Base-by-base conservation (phyloP, 2,329 filamentous ascomycete species). In the Beauveria caledonica region DNA sequence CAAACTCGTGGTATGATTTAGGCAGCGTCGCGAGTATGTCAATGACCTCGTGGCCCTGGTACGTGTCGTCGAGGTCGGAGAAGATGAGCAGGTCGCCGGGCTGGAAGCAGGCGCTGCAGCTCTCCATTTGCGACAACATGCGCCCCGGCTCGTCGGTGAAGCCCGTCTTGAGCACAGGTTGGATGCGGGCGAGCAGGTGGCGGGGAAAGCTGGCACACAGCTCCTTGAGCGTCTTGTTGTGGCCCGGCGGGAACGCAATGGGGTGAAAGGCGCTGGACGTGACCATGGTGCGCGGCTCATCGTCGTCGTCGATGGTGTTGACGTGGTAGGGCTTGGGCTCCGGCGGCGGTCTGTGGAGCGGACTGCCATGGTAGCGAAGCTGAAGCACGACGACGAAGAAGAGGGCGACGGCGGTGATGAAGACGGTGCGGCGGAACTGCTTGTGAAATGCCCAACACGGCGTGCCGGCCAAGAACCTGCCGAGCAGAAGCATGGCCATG, bases 1-100 rank as follows among this genome's bases (percentile, higher is more conserved):
- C 33, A 5, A 67, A 63, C 40, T 69, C 56, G 64, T 69, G 70
- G 62, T 77, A 77, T 2, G 68, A 65, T 5, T 66, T 68, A 2
- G 80, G 79, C 5, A 83, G 68, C 52, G 76, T 72, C 15, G 74
- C 72, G 21, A 82, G 73, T 17, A 80, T 70, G 62, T 82, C 77
- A 58, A 79, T 70, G 9, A 75, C 71, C 4, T 69, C 66, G 52
- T 76, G 74, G 19, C 74, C 76, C 50, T 73, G 69, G n/a, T 80
- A 68, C 7, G 70, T 68, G 54, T 81, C 75, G 52, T 77, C 76
- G 15, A 78, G 72, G 65, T 84, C 80, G 58, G 80, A 82, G 65
- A 80, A 78, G 63, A 83, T 71, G 51, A 81, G 72, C 17, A 81
- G 68, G 17, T 74, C 71, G 46, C 64, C 67, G 3, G 60, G 56